These are phyloP conservation scores for Sporopachydermia lactativora DNA, from an alignment of 805 yeast species.

Conservation along the genomic window DNA sequence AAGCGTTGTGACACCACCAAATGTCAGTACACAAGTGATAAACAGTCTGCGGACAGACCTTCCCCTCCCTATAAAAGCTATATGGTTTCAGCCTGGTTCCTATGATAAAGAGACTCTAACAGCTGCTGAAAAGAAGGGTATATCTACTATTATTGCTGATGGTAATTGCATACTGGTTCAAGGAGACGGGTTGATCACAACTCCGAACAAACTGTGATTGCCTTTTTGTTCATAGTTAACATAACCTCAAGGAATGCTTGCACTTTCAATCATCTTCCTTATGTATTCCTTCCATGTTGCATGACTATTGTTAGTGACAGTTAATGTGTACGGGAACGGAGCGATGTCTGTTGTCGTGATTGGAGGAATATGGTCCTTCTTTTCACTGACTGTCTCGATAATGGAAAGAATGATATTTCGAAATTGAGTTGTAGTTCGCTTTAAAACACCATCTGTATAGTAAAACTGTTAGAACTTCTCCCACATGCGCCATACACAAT, in stretches of 20 bases:
- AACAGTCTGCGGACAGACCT: slow-evolving; percentile 21
- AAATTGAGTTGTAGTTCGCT: slow-evolving; percentile 24
- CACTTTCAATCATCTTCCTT: slow-evolving; percentile 24
- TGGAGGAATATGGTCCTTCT: slow-evolving; percentile 61
- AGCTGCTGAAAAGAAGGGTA: slow-evolving; percentile 15
- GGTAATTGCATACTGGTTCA: slow-evolving; percentile 61
- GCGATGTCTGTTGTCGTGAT: slow-evolving; percentile 49
- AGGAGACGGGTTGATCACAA: slow-evolving; percentile 33
- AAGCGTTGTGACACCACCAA: slow-evolving; percentile 68
- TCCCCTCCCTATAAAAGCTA: slow-evolving; percentile 28
- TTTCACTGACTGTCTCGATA: slow-evolving; percentile 35
- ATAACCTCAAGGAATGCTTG: slow-evolving; percentile 8
- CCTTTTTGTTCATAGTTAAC: too few relatives aligned
- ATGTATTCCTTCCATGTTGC: slow-evolving; percentile 22
- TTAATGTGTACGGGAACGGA: slow-evolving; percentile 41
- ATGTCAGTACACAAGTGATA: slow-evolving; percentile 33
- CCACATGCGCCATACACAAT: slow-evolving; percentile 6
- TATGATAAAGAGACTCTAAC: slow-evolving; percentile 35
- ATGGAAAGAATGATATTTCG: slow-evolving; percentile 28
- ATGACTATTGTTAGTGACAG: slow-evolving; percentile 8
- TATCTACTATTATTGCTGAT: slow-evolving; percentile 26
- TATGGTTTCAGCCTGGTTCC: slow-evolving; percentile 83
- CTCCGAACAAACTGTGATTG: neutral
- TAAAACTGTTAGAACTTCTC: neutral
- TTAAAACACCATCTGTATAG: slow-evolving; percentile 7